Evolutionary conservation across 768 basidiomycete genomes (phyloP).

Genomic region (Macrolepiota dolichaula): DNA sequence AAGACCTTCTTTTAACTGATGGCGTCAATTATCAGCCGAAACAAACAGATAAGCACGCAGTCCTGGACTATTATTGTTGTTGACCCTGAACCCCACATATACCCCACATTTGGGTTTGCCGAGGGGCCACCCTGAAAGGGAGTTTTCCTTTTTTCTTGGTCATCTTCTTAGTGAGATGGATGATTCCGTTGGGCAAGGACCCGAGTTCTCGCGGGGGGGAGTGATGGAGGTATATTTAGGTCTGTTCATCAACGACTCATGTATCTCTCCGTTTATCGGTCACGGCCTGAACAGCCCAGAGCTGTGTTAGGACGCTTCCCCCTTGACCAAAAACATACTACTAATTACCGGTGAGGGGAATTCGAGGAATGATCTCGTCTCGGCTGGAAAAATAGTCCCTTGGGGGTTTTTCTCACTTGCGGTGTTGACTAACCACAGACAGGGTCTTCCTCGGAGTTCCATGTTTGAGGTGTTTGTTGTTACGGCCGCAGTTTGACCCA

Average conservation of each 20-base stretch:
- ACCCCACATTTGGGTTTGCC: constrained; percentile 4
- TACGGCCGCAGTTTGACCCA: not conserved
- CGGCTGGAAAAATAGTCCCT: not conserved
- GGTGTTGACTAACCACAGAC: not conserved
- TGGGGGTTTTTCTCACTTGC: not conserved
- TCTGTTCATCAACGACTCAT: not conserved
- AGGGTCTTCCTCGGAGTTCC: not conserved
- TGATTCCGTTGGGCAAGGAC: not conserved
- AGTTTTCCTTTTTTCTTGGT: not conserved
- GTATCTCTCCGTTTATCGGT: not conserved
- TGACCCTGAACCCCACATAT: constrained; percentile 1
- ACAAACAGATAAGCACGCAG: not conserved
- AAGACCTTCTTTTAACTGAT: not conserved
- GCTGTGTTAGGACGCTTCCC: no score
- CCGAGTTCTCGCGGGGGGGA: not conserved
- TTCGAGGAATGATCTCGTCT: not conserved
- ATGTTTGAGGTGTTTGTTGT: not conserved
- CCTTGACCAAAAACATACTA: no score
- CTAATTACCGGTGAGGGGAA: no score
- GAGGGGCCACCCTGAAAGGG: not conserved
- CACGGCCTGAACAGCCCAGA: no score
- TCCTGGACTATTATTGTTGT: not conserved
- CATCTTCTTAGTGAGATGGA: not conserved
- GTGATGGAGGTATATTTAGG: no score
- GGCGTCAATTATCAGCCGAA: not conserved